Evolutionary conservation across 2,329 filamentous ascomycete genomes (phyloP).

Genomic region (Fusarium pseudoanthophilum): DNA sequence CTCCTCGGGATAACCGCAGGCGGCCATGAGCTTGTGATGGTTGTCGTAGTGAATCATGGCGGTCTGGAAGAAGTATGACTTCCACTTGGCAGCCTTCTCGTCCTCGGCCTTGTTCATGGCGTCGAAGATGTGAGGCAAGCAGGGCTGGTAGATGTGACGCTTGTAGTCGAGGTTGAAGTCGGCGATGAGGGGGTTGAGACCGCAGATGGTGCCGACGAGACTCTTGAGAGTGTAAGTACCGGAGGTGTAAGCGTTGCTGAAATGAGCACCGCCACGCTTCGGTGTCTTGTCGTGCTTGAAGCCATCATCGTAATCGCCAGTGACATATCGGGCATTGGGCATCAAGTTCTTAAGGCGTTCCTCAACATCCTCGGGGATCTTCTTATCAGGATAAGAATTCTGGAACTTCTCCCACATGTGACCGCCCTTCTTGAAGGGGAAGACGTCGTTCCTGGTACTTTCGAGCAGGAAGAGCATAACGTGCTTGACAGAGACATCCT

Average conservation of each 20-base stretch:
- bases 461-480: constrained; percentile 56
- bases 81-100: constrained; percentile 41
- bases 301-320: constrained; percentile 51
- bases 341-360: constrained; percentile 45
- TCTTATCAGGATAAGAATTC: constrained; percentile 46
- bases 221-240: constrained; percentile 58
- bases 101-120: constrained; percentile 46
- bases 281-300: constrained; percentile 42
- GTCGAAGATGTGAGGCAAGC: constrained; percentile 54
- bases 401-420: constrained; percentile 50
- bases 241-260: constrained; percentile 54
- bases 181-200: constrained; percentile 53
- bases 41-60: constrained; percentile 50
- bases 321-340: constrained; percentile 48
- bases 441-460: constrained; percentile 58
- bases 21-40: constrained; percentile 47
- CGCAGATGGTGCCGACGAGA: constrained; percentile 54
- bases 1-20: constrained; percentile 46
- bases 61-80: constrained; percentile 49
- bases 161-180: constrained; percentile 56
- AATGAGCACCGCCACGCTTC: constrained; percentile 53
- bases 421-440: constrained; percentile 55
- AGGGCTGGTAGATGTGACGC: constrained; percentile 57
- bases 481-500: constrained; percentile 53
- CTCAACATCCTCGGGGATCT: constrained; percentile 48